Evolutionary conservation across 2,329 filamentous ascomycete species (phyloP), one percentile per base, ranked within the genome.

Genomic region (Tothia fuscella): DNA sequence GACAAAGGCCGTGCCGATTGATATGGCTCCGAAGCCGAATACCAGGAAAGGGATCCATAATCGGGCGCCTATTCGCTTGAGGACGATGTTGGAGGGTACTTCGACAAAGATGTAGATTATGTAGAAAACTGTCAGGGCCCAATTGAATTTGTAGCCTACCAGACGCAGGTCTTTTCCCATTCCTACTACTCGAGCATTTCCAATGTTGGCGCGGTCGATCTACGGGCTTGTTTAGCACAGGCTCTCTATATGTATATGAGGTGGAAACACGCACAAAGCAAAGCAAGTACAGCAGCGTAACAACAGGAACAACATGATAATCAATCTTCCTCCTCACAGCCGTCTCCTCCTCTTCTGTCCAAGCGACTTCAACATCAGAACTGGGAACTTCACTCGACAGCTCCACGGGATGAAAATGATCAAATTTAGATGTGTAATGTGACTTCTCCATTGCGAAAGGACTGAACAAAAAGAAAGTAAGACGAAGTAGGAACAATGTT

Each of bases 201-300:
- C 68, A 42, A 71, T 66, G 47, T 71, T 59, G 24, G 53, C 49
- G 35, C 57, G 59, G 21, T 7, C 14, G 19, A 22, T n/a, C 3
- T 28, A 26, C 43, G 46, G 7, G 34, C 38, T 13, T 44, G 29
- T 37, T 28, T 44, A 30, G n/a, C 20, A 16, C 28, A 38, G 35
- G n/a, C n/a, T 21, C 10, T 5, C 4, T 14, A 13, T 17, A 5
- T 13, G 4, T 5, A 4, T 16, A 38, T 9, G 10, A 16, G 21
- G 14, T 38, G 6, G 22, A 7, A 16, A 35, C 4, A 24, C 31
- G 28, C 44, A 94, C 62, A 56, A 93, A 94, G 48, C 80, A 82
- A 47, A 94, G 66, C 68, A 93, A 73, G 56, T 91, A 95, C 13
- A 94, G 68, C 45, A 89, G 57, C 9, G 84, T 82, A 48, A 94